Evolutionary conservation across 441 rosid species (phyloP).

Genomic region (Melastoma candidum): DNA sequence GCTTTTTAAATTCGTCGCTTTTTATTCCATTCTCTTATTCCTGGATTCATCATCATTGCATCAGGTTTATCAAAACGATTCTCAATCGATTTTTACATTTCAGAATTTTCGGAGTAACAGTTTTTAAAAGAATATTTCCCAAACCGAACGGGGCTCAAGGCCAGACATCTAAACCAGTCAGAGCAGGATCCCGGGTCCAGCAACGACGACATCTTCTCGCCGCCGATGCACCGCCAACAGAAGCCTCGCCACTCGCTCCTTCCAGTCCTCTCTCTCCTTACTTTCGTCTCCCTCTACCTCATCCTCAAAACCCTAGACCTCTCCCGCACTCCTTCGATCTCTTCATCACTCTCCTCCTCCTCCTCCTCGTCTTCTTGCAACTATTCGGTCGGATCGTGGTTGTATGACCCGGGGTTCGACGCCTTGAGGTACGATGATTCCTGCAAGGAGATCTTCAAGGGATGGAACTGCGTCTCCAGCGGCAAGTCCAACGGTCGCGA

Average conservation of each 20-base stretch:
- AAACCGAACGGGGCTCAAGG: too few relatives aligned
- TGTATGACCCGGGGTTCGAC: slow-evolving; percentile 40
- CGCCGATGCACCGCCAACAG: slow-evolving; percentile 13
- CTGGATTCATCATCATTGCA: too few relatives aligned
- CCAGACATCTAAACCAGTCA: background rate
- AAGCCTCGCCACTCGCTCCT: slow-evolving; percentile 44
- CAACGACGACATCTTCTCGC: slow-evolving; percentile 20
- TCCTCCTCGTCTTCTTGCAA: slow-evolving; percentile 30
- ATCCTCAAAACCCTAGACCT: slow-evolving; percentile 45
- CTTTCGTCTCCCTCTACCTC: slow-evolving; percentile 55
- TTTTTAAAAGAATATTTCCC: too few relatives aligned
- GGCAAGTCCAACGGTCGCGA: slow-evolving; percentile 52
- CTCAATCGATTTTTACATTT: too few relatives aligned
- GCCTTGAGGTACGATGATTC: slow-evolving; percentile 36
- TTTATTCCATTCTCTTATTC: too few relatives aligned
- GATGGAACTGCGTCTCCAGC: slow-evolving; percentile 77
- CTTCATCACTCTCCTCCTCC: slow-evolving; percentile 9
- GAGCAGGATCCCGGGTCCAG: background rate
- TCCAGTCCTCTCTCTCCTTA: slow-evolving; percentile 55
- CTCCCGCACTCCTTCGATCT: slow-evolving; percentile 25
- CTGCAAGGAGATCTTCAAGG: slow-evolving; percentile 93
- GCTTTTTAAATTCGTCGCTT: too few relatives aligned
- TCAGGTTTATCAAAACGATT: too few relatives aligned
- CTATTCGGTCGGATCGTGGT: slow-evolving; percentile 72
- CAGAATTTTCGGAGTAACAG: too few relatives aligned